Evolutionary conservation across 176 grass and related monocot genomes (phyloP).

Genomic region (Metroxylon sagu): DNA sequence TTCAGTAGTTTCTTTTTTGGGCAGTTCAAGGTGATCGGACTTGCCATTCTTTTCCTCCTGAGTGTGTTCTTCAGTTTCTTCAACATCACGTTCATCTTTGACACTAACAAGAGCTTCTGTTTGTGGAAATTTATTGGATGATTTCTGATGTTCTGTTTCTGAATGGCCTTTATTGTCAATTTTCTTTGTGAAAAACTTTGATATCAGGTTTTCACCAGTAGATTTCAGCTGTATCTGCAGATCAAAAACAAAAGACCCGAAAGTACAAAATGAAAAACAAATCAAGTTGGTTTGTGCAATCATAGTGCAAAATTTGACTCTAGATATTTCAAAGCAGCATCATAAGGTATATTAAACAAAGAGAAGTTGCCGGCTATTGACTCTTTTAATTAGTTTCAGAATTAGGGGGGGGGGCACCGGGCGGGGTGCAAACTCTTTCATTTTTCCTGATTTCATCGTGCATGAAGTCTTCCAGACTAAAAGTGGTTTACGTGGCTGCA

Average conservation of each 20-base stretch:
- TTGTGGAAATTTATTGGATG: constrained; percentile 4
- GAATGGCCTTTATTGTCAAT: constrained; percentile 7
- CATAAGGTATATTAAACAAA: no score
- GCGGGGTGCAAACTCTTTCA: no score
- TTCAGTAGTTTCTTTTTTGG: constrained; percentile 11
- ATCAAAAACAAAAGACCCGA: neutral
- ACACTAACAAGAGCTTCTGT: constrained; percentile 4
- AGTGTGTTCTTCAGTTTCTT: constrained; percentile 23
- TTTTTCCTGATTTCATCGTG: no score
- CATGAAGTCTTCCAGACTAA: no score
- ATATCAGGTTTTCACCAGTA: constrained; percentile 46
- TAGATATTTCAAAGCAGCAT: no score
- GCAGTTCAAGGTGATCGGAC: constrained; percentile 1
- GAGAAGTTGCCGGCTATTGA: no score
- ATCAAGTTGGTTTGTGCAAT: no score
- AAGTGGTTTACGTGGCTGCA: no score
- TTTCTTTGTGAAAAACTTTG: constrained; percentile 70
- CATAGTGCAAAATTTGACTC: no score
- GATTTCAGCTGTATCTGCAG: constrained; percentile 47
- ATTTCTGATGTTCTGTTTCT: constrained; percentile 7
- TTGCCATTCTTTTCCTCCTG: constrained; percentile 8
- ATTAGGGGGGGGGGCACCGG: no score
- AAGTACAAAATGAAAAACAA: no score
- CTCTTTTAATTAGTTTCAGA: no score
- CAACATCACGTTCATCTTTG: constrained; percentile 9